phyloP scores from a whole-genome alignment of 768 basidiomycete genomes.

The Harrya chromipes region DNA sequence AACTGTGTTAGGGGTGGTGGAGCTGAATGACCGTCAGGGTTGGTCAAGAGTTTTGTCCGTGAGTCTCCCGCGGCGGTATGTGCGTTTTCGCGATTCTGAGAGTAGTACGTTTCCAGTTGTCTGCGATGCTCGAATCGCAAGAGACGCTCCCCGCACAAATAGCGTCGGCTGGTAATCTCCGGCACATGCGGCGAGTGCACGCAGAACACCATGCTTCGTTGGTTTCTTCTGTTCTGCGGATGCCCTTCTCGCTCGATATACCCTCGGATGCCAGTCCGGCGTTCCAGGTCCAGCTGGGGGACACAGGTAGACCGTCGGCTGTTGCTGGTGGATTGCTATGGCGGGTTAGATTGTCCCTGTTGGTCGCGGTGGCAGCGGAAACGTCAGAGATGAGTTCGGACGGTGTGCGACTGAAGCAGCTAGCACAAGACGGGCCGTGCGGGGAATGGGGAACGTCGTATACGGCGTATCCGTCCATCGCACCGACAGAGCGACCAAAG shows the following conservation, averaged over 20 bases:
- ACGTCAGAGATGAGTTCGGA: constrained; percentile 44
- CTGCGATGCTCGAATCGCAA: constrained; percentile 85
- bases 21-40: constrained; percentile 72
- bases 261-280: constrained; percentile 89
- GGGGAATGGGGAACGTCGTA: constrained; percentile 75
- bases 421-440: constrained; percentile 54
- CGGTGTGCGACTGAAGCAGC: constrained; percentile 50
- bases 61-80: constrained; percentile 15
- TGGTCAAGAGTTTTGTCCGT: constrained; percentile 83
- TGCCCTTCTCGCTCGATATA: constrained; percentile 88
- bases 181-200: constrained; percentile 68
- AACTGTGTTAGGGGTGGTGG: constrained; percentile 85
- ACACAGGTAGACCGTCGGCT: constrained; percentile 18
- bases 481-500: constrained; percentile 51
- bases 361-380: constrained; percentile 69
- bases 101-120: constrained; percentile 51
- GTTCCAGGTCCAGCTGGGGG: constrained; percentile 64
- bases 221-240: constrained; percentile 65
- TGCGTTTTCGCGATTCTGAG: neutral
- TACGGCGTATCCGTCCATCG: constrained; percentile 53
- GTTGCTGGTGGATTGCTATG: constrained; percentile 78
- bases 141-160: constrained; percentile 72
- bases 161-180: constrained; percentile 43
- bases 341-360: constrained; percentile 81
- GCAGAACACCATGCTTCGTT: constrained; percentile 84